Base-by-base conservation (phyloP, 495 filamentous ascomycete species). In the Talaromyces stipitatus region DNA sequence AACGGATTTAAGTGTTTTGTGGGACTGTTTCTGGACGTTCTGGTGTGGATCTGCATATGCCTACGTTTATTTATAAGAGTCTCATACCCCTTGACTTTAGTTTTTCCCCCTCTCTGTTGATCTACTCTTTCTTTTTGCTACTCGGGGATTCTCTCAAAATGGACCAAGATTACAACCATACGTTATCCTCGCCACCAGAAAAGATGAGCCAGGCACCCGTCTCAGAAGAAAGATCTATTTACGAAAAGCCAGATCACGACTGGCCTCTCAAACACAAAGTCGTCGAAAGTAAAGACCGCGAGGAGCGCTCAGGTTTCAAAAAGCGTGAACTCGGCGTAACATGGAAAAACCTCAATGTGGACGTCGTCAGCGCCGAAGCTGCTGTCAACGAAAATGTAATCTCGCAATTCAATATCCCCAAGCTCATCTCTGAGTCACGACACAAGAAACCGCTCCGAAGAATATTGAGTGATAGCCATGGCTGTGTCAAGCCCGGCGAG, bases 341-440 rank as follows among this genome's bases (percentile, higher is more conserved):
- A 7, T 85, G 80, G 79, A 68, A 72, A 55, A 66, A 81, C 51
- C 68, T 78, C 22, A 71, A 59, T 26, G 75, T 78, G 24, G 64
- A 76, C 20, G 75, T 73, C 28, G 62, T 70, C 55, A 69, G 69
- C 23, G 65, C 74, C 1, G 76, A 80, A 24, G 69, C 75, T 8
- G 71, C 74, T 9, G 69, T 78, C 33, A 75, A 78, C 54, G 77
- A 81, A 57, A 79, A 78, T 48, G 65, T 74, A 20, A 23, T 77
- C 2, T 83, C 79, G 0, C 81, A 83, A 63, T 83, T 83, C 75
- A 82, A 84, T 63, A 73, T 79, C 26, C 72, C 72, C 8, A 61
- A 66, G 30, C 61, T 69, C 23, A 65, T 73, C 61, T 68, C 63
- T 33, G 72, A 76, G 22, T 65, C 62, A 5, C 69, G 72, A 24